Evolutionary conservation across 2,329 filamentous ascomycete genomes (phyloP).

Genomic region (Penicillium sp.): DNA sequence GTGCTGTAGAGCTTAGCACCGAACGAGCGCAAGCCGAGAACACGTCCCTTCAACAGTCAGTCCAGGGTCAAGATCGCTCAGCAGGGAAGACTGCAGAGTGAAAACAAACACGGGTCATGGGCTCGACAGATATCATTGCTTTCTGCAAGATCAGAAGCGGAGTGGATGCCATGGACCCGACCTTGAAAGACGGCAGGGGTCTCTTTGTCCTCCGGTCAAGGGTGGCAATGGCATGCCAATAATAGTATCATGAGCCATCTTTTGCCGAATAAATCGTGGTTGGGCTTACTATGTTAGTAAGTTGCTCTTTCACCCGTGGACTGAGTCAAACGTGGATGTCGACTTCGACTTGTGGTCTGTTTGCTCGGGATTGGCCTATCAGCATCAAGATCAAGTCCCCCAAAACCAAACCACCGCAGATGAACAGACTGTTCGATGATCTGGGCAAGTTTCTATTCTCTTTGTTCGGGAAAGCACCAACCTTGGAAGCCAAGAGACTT

Average conservation of each 20-base stretch:
- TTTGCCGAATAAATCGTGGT: background rate
- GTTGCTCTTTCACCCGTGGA: background rate
- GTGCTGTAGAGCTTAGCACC: background rate
- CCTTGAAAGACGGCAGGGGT: background rate
- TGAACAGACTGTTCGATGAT: background rate
- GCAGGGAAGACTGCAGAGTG: background rate
- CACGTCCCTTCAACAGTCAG: background rate
- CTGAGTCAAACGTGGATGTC: background rate
- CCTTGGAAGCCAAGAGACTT: background rate
- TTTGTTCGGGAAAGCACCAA: background rate
- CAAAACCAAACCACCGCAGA: too few relatives aligned
- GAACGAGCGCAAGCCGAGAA: background rate
- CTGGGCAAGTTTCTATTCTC: background rate
- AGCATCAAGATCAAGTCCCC: too few relatives aligned
- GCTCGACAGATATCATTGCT: background rate
- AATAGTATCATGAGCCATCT: background rate
- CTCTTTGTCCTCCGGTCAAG: slow-evolving; percentile 1
- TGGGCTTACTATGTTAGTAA: background rate
- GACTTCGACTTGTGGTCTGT: background rate
- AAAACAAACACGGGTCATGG: background rate
- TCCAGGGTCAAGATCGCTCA: background rate
- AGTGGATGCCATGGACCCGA: background rate
- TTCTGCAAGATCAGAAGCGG: background rate
- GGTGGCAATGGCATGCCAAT: background rate
- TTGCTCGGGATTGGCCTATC: background rate